These are phyloP conservation scores for Ashbya aceris DNA, from an alignment of 1,139 yeast genomes.

Conservation along the genomic window DNA sequence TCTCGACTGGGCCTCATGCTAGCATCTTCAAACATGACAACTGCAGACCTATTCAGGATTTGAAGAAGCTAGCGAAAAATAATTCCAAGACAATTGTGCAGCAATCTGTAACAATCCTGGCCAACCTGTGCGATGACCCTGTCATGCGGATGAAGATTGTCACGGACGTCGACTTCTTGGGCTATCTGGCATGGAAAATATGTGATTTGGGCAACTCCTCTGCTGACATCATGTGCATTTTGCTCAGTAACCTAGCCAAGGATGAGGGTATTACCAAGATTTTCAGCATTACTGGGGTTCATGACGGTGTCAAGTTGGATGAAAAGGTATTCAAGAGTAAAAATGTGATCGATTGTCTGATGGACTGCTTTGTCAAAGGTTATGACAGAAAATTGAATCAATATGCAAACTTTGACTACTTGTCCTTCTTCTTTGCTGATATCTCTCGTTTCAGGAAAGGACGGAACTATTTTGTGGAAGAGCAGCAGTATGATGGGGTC, in stretches of 20 bases:
- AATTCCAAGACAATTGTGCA: slow-evolving; percentile 48
- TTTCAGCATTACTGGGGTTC: slow-evolving; percentile 34
- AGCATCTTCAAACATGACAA: slow-evolving; percentile 62
- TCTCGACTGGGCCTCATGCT: slow-evolving; percentile 60
- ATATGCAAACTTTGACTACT: slow-evolving; percentile 69
- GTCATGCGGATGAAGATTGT: slow-evolving; percentile 55
- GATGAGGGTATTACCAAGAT: slow-evolving; percentile 53
- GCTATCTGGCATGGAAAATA: slow-evolving; percentile 45
- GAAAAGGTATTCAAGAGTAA: slow-evolving; percentile 43
- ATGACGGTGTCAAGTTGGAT: slow-evolving; percentile 20
- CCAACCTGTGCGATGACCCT: slow-evolving; percentile 65
- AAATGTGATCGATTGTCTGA: slow-evolving; percentile 66
- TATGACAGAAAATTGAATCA: slow-evolving; percentile 60
- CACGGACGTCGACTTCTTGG: slow-evolving; percentile 52
- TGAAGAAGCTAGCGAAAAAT: slow-evolving; percentile 48
- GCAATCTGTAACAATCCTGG: slow-evolving; percentile 70
- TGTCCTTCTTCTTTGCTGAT: slow-evolving; percentile 86
- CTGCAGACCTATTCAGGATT: slow-evolving; percentile 63
- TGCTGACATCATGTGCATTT: slow-evolving; percentile 77
- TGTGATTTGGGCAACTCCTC: slow-evolving; percentile 49
- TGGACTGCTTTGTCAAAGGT: slow-evolving; percentile 89
- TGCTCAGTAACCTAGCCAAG: slow-evolving; percentile 79
- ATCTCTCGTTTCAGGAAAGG: slow-evolving; percentile 67
- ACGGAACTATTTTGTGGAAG: slow-evolving; percentile 63
- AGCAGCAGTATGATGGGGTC: slow-evolving; percentile 65